Percentiles rank a stretch among this genome's conserved stretches.
phyloP scores from a whole-genome alignment of 345 rosid species.

The Populus tremula region DNA sequence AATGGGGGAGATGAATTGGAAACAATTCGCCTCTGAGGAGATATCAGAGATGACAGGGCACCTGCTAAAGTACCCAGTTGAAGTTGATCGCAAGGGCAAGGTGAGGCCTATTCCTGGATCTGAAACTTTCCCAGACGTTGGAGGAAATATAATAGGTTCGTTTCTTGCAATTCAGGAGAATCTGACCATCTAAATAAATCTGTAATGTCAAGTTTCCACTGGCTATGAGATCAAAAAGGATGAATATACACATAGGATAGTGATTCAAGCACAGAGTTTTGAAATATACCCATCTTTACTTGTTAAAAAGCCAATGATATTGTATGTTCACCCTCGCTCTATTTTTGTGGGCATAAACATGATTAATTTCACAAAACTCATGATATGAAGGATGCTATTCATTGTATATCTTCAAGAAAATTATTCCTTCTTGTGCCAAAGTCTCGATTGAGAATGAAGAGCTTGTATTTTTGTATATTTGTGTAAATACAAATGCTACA shows the following conservation, averaged over 20 bases:
- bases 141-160: conserved; percentile 79
- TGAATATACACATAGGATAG: background rate
- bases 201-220: background rate
- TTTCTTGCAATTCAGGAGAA: conserved; percentile 80
- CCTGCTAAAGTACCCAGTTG: conserved; percentile 79
- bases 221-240: background rate
- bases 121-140: conserved; percentile 82
- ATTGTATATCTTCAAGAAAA: background rate
- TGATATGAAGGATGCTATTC: background rate
- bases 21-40: conserved; percentile 58
- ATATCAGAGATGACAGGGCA: conserved; percentile 84
- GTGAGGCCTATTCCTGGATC: conserved; percentile 64
- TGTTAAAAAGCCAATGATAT: background rate
- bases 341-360: background rate
- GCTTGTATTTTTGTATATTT: background rate
- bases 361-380: background rate
- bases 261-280: background rate
- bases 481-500: background rate
- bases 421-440: background rate
- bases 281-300: background rate
- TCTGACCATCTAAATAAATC: conserved; percentile 57
- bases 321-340: background rate
- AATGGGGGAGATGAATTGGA: conserved; percentile 68
- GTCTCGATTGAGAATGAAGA: background rate
- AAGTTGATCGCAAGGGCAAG: conserved; percentile 75